Base-by-base conservation (phyloP, 2,329 filamentous ascomycete genomes). In the Domatiomyces catenatus region DNA sequence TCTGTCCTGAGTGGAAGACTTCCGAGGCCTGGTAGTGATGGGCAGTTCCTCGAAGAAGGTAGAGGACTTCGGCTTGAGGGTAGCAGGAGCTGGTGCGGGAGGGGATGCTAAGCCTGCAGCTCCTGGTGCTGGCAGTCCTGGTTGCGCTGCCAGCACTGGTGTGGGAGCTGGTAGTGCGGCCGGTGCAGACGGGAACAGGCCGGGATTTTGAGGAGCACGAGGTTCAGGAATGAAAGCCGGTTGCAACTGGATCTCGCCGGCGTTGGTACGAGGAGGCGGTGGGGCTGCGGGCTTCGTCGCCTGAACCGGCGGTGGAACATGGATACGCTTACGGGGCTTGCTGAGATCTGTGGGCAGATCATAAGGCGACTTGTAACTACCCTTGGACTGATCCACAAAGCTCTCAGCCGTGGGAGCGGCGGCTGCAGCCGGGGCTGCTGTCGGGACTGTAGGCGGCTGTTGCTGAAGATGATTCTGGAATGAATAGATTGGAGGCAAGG, bases 281-380 rank as follows among this genome's bases (percentile, higher is more conserved):
- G 69, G 63, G 28, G 73, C 68, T 48, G 59, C 54, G 47, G 66
- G 59, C 50, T 57, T 59, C 36, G 68, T 62, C 47, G 68, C 63
- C 51, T 70, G 69, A 5, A 72, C 69, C 44, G 75, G 67, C 49
- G 77, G 76, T 52, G 78, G 77, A 60, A 76, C 72, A 60, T 76
- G 80, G 5, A 71, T 65, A 48, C 82, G 73, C 70, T 84, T 82
- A 64, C 80, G 74, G 61, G 83, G 68, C 22, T 66, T 65, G 22
- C 74, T 77, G 26, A 98, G 76, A 50, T 95, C 90, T 67, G 92
- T 86, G 3, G 92, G 92, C 18, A 98, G 73, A 68, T 98, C 93
- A 61, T 95, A 98, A 0, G 92, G 92, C 18, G 90, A 96, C 47
- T 83, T 77, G 64, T 98, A 98, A 6, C 90, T 89, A 50, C 86